These are phyloP conservation scores for Hymenoscyphus scutula DNA, from an alignment of 2,329 filamentous ascomycete genomes.

Conservation along the genomic window DNA sequence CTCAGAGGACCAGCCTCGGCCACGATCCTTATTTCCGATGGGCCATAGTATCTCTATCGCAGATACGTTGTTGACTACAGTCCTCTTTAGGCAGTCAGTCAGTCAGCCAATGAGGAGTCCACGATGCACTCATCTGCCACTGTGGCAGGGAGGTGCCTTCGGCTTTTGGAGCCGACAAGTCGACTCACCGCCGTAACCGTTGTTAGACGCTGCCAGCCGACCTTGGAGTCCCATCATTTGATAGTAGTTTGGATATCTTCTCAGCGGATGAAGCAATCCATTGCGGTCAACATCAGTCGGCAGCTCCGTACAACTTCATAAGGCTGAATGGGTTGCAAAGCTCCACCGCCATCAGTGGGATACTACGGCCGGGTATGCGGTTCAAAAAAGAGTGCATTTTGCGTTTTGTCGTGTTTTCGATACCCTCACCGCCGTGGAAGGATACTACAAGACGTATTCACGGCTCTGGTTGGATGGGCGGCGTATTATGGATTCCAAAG, in stretches of 20 bases:
- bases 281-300: neutral
- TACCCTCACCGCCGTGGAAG: slow-evolving; percentile 7
- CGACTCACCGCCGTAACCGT: slow-evolving; percentile 1
- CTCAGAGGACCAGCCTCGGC: neutral
- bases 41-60: neutral
- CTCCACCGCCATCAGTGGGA: neutral
- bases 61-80: neutral
- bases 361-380: neutral
- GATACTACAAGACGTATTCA: neutral
- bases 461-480: neutral
- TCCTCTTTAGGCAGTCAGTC: slow-evolving; percentile 1
- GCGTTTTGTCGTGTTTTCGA: neutral
- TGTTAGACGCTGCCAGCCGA: neutral
- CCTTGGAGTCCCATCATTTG: neutral
- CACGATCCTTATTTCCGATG: neutral
- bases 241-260: neutral
- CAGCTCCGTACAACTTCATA: neutral
- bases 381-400: neutral
- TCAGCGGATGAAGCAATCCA: neutral
- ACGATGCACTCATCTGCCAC: neutral
- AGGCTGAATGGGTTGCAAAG: neutral
- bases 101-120: neutral
- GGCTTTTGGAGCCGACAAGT: neutral
- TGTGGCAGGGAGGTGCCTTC: neutral
- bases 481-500: slow-evolving; percentile 8